These are phyloP conservation scores for Syzygium grande DNA, from an alignment of 345 rosid species.

Conservation along the genomic window DNA sequence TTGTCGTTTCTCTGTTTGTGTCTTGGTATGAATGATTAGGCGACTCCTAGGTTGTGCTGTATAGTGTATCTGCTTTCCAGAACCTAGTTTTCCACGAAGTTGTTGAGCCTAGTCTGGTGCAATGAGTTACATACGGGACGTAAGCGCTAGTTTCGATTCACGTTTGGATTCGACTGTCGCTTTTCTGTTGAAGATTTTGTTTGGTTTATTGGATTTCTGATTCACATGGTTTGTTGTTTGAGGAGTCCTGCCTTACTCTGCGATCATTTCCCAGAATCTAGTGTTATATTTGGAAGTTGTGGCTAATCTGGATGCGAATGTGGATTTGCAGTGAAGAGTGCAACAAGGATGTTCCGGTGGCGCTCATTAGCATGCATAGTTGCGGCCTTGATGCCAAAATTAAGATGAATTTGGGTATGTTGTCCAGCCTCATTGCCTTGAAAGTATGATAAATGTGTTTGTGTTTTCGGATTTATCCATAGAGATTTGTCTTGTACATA, in stretches of 20 bases:
- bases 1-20: neutral
- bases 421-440: neutral
- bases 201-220: neutral
- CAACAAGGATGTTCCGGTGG: conserved; percentile 67
- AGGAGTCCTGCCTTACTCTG: neutral
- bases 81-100: neutral
- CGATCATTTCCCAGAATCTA: neutral
- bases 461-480: neutral
- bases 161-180: neutral
- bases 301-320: neutral
- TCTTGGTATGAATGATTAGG: neutral
- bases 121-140: neutral
- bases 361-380: conserved; percentile 64
- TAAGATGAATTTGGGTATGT: conserved; percentile 61
- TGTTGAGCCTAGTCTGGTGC: neutral
- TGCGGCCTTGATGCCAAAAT: conserved; percentile 89
- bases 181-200: neutral
- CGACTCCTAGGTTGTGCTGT: neutral
- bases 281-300: neutral
- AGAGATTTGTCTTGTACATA: neutral
- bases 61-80: neutral
- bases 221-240: neutral
- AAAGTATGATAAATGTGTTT: too few relatives aligned
- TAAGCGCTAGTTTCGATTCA: neutral
- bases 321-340: conserved; percentile 57